phyloP scores from a whole-genome alignment of 305 asterid species.

The Fraxinus albicans region DNA sequence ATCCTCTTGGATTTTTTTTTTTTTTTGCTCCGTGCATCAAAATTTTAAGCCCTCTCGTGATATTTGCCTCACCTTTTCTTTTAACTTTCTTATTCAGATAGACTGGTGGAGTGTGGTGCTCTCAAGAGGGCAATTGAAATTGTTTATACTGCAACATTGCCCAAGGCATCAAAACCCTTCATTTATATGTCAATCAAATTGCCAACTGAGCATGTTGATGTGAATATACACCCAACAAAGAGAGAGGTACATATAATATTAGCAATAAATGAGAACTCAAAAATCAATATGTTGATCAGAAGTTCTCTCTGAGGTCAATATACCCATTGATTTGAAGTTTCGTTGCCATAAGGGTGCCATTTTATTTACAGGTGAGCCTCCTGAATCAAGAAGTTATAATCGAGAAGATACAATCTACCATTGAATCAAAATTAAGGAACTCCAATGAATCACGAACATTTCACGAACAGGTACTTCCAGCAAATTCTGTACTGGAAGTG shows the following conservation, averaged over 20 bases:
- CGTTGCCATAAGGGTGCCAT: not conserved
- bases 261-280: conserved; percentile 6
- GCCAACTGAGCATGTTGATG: conserved; percentile 96
- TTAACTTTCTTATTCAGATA: conserved; percentile 47
- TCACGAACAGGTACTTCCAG: conserved; percentile 78
- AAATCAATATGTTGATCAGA: no score
- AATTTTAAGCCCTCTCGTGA: conserved; percentile 8
- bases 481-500: conserved; percentile 8
- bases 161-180: conserved; percentile 95
- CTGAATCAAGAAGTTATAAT: conserved; percentile 84
- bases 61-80: conserved; percentile 1
- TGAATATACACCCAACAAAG: conserved; percentile 95
- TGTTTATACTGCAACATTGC: conserved; percentile 94
- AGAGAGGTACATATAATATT: conserved; percentile 68
- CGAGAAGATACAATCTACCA: conserved; percentile 78
- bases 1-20: not conserved
- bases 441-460: conserved; percentile 81
- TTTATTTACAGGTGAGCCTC: conserved; percentile 75
- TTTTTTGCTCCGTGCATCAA: not conserved
- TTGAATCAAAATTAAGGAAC: conserved; percentile 80
- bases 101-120: conserved; percentile 88
- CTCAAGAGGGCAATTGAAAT: conserved; percentile 93
- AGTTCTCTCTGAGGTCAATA: no score
- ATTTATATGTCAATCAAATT: conserved; percentile 79
- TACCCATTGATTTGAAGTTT: not conserved